Conservation (phyloP, 805 yeast genomes). For the Barnettozyma californica region DNA sequence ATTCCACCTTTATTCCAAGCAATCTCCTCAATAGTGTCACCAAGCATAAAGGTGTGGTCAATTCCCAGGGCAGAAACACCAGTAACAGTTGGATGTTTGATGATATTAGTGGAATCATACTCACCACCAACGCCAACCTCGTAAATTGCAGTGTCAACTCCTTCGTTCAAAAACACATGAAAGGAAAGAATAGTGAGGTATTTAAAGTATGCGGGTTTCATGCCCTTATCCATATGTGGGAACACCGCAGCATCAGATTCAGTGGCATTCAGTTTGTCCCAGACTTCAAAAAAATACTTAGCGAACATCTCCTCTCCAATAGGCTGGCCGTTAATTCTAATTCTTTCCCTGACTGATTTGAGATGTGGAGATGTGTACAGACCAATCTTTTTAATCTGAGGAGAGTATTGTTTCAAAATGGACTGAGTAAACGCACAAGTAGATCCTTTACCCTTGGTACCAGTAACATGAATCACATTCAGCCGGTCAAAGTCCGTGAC, state of each 20-base stretch:
- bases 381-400: constrained; percentile 61
- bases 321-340: constrained; percentile 82
- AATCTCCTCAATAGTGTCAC: constrained; percentile 80
- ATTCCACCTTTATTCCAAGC: constrained; percentile 98
- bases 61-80: constrained; percentile 86
- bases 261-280: constrained; percentile 70
- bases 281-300: constrained; percentile 87
- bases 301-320: constrained; percentile 76
- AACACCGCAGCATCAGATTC: constrained; percentile 49
- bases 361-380: constrained; percentile 96
- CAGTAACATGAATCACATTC: constrained; percentile 88
- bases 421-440: constrained; percentile 92
- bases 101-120: constrained; percentile 91
- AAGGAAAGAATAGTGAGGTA: constrained; percentile 84
- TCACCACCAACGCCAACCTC: constrained; percentile 99
- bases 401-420: constrained; percentile 58
- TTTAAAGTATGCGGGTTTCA: constrained; percentile 91
- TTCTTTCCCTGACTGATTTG: constrained; percentile 87
- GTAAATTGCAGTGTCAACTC: constrained; percentile 88
- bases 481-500: constrained; percentile 65
- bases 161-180: constrained; percentile 83
- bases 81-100: constrained; percentile 72
- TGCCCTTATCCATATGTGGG: constrained; percentile 68
- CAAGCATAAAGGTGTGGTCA: constrained; percentile 78
- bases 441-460: constrained; percentile 98